Evolutionary conservation across 192 early-diverging fungal genomes (phyloP), one percentile per base, ranked within the genome.

Genomic region (Umbelopsis sp.): DNA sequence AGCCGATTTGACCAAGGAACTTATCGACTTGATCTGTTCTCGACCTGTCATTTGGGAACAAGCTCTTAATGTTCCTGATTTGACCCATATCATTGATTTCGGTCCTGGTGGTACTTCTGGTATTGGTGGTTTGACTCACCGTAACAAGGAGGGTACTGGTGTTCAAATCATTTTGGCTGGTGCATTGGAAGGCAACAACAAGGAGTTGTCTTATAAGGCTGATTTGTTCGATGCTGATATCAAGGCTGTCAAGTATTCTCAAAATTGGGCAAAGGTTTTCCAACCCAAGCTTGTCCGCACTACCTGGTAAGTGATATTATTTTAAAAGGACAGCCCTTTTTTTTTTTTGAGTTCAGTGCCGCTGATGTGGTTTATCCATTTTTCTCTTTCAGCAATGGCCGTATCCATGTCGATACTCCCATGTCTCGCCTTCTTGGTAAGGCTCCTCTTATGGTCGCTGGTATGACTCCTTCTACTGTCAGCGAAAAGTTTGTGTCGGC

Each of bases 21-120:
- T 98, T 36, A 82, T 96, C 1, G 75, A 86, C 41, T 88, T 92
- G 66, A 93, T 93, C 69, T 92, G 88, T 74, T 83, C 77, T 24
- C 82, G 81, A 70, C 83, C 91, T 47, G 89, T 94, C 10, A 75
- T 93, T 76, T 95, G 94, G 94, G 89, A 93, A 56, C 85, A 82
- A 65, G 92, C 86, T 16, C 82, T 86, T n/a, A 82, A 79, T 24
- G 77, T 76, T 34, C 77, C 80, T 10, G 81, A 81, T 65, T 82
- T 87, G 71, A 94, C 95, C 11, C 97, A 98, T 80, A 87, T 97
- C 21, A 85, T 98, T 25, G 97, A 98, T 81, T 98, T 97, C 83
- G 95, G 97, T 17, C 94, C 96, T 0, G 94, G 94, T 36, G 93
- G 94, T 12, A 71, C 90, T 10, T 88, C 87, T 4, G 95, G 95